phyloP scores from a whole-genome alignment of 805 yeast species.

The Candida tammaniensis region DNA sequence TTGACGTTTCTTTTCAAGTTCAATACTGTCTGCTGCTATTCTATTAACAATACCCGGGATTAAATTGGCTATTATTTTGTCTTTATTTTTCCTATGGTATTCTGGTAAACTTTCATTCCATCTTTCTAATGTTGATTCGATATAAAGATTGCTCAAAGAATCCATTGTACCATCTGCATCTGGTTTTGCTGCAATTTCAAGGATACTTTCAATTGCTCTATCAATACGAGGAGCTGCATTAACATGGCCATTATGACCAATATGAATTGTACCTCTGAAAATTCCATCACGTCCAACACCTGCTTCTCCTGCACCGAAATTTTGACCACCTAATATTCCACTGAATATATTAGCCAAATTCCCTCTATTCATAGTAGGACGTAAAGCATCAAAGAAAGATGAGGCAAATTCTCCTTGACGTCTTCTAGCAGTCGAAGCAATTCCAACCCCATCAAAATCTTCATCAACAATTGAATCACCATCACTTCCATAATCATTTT shows the following conservation, averaged over 20 bases:
- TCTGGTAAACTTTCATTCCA: conserved; percentile 61
- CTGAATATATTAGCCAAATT: conserved; percentile 16
- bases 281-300: conserved; percentile 18
- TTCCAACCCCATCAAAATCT: conserved; percentile 19
- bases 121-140: conserved; percentile 57
- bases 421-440: conserved; percentile 14
- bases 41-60: conserved; percentile 41
- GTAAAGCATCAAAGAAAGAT: conserved; percentile 24
- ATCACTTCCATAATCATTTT: conserved; percentile 18
- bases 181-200: conserved; percentile 14
- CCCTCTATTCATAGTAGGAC: conserved; percentile 19
- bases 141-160: conserved; percentile 22
- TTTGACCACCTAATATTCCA: conserved; percentile 14
- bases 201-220: conserved; percentile 21
- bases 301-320: conserved; percentile 4
- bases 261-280: conserved; percentile 24
- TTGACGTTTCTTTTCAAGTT: conserved; percentile 25
- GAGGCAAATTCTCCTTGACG: conserved; percentile 21
- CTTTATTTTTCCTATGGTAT: conserved; percentile 43
- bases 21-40: conserved; percentile 49
- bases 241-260: conserved; percentile 12
- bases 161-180: conserved; percentile 11
- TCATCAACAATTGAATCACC: conserved; percentile 20
- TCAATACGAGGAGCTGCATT: conserved; percentile 17
- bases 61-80: conserved; percentile 19